Base-by-base conservation (phyloP, 2,329 filamentous ascomycete genomes). In the Chalara sp. region DNA sequence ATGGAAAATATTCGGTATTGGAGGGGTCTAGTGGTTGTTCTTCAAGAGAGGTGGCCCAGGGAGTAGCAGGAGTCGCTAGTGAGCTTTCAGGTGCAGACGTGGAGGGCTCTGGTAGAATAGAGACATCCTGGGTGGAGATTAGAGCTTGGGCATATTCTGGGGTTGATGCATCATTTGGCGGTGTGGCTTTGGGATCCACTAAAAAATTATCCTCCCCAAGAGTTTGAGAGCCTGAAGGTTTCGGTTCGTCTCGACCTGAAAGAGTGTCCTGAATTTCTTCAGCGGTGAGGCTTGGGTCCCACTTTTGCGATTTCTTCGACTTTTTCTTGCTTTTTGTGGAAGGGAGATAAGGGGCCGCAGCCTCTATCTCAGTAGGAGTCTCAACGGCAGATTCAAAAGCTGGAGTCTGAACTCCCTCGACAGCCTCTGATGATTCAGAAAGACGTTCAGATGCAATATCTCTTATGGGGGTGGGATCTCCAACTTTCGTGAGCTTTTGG, bases 71-170 rank as follows among this genome's bases (percentile, higher is more conserved):
- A n/a, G 58, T 59, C 33, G 49, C 51, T 53, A 50, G 52, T 54
- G 52, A 57, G 33, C 48, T 54, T 52, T 52, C 58, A 44, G 56
- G 58, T n/a, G 54, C 58, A 50, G 48, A 53, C 42, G 56, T 54
- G 44, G 58, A 21, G 21, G 21, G 21, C 21, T 21, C 21, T 21
- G 3, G 21, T 21, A 3, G 21, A 21, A 21, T 21, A 21, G 21
- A 3, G 21, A 21, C 21, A 21, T 21, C 3, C 21, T 21, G 21
- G 21, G 21, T 21, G 21, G 21, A 21, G 21, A 21, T 21, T 21
- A 3, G 21, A 21, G 21, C 21, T 21, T 21, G 21, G 21, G 21
- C 21, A 21, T 21, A 21, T 21, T 21, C 21, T 21, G 21, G 21
- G 21, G 21, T 21, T 21, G 21, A 21, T 21, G 21, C 21, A 21